phyloP scores from a whole-genome alignment of 1,284 basidiomycete genomes.

The Apiotrichum sp. region DNA sequence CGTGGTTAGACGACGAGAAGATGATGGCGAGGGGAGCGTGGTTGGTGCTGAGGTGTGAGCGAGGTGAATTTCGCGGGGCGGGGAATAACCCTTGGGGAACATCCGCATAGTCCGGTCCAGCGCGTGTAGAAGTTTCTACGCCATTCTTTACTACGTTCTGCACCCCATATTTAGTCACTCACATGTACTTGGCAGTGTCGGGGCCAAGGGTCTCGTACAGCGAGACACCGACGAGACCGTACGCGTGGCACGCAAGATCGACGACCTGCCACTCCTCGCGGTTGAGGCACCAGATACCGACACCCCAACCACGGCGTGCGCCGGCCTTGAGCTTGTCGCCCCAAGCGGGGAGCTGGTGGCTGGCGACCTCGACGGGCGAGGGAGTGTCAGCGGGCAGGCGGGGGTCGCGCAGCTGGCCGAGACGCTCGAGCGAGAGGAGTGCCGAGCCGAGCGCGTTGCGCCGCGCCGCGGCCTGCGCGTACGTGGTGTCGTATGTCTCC shows the following conservation, averaged over 20 bases:
- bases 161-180: slow-evolving; percentile 6
- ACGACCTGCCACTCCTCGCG: slow-evolving; percentile 83
- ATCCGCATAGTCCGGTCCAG: too few species aligned
- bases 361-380: slow-evolving; percentile 30
- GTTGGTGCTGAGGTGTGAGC: slow-evolving; percentile 57
- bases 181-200: slow-evolving; percentile 49
- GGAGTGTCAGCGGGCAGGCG: slow-evolving; percentile 11
- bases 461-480: slow-evolving; percentile 29
- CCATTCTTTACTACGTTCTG: too few species aligned
- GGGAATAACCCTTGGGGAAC: too few species aligned
- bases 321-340: slow-evolving; percentile 30
- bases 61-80: too few species aligned
- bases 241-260: slow-evolving; percentile 71
- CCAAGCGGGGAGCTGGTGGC: slow-evolving; percentile 27
- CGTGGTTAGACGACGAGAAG: slow-evolving; percentile 68
- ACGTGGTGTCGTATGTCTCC: slow-evolving; percentile 33
- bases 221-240: slow-evolving; percentile 74
- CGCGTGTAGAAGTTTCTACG: too few species aligned
- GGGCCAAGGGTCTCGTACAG: slow-evolving; percentile 88
- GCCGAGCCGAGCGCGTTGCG: slow-evolving; percentile 40
- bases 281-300: slow-evolving; percentile 49
- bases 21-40: slow-evolving; percentile 73
- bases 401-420: slow-evolving; percentile 28
- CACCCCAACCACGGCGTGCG: slow-evolving; percentile 45
- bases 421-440: slow-evolving; percentile 38